Conservation (phyloP, 495 filamentous ascomycete species). For the Penicillium herquei region DNA sequence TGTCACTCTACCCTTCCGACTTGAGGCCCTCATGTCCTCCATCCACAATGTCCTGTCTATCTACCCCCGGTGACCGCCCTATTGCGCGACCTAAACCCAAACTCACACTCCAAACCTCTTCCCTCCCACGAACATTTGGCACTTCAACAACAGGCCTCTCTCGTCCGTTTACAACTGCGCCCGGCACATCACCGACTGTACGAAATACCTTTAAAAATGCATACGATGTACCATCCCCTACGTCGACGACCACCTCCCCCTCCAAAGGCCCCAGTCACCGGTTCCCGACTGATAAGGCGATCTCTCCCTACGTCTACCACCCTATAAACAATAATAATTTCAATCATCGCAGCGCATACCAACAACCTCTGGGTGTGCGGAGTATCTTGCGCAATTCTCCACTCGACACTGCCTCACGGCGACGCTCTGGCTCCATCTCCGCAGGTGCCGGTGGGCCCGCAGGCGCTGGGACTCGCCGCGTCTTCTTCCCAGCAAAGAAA, state of each 20-base stretch:
- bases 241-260: conserved; percentile 54
- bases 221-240: conserved; percentile 66
- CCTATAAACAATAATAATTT: conserved; percentile 23
- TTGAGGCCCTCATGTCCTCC: conserved; percentile 25
- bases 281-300: conserved; percentile 36
- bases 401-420: conserved; percentile 35
- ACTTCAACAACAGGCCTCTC: conserved; percentile 54
- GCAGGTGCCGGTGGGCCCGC: conserved; percentile 32
- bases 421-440: conserved; percentile 40
- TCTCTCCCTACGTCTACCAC: conserved; percentile 23
- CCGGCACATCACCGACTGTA: conserved; percentile 68
- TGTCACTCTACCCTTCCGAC: conserved; percentile 12
- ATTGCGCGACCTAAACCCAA: conserved; percentile 61
- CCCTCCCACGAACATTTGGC: conserved; percentile 51
- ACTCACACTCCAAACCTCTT: conserved; percentile 74
- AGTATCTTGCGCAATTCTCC: conserved; percentile 80
- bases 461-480: conserved; percentile 36
- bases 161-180: conserved; percentile 55
- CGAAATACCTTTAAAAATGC: conserved; percentile 83
- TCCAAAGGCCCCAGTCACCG: conserved; percentile 26
- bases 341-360: conserved; percentile 54
- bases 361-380: conserved; percentile 60
- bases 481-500: conserved; percentile 58
- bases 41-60: conserved; percentile 26
- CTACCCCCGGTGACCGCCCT: conserved; percentile 19